Base-by-base conservation (phyloP, 176 grass and related monocot genomes). In the Tillandsia fasciculata region DNA sequence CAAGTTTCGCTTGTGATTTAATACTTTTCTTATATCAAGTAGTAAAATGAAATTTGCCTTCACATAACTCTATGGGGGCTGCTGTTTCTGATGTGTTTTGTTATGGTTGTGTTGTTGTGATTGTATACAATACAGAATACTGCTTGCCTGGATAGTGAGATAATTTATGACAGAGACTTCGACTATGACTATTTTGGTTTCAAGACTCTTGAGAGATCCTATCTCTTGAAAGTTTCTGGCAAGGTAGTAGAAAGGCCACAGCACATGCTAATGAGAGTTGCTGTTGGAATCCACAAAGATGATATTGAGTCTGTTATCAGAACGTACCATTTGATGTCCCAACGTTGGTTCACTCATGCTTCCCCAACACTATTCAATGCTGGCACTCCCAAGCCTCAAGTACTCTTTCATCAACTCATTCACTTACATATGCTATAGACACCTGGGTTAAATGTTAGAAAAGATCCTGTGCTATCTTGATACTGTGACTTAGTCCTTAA, bases 161-260 rank as follows among this genome's bases (percentile, higher is more conserved):
- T 97, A 65, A 97, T 97, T 65, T 97, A 97, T n/a, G 93, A 97
- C 15, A 80, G 93, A 71, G 93, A 97, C 61, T 97, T 97, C 2
- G 93, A 97, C 26, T 97, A 97, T 63, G 93, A 97, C 18, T 97
- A 87, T 72, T 97, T 97, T 64, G 93, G 93, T 26, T 97, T 97
- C 77, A 97, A 97, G 64, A 97, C 93, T 57, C 71, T 97, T 20
- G 93, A 97, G 77, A 89, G 93, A 63, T 97, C 93, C 12, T 97
- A 97, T 68, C 89, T 97, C 53, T 69, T 97, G 74, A 97, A 97
- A 64, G 64, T 92, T 58, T 65, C 27, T 0, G 86, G 89, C 1
- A 83, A 83, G 75, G 89, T 92, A 0, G 82, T 97, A 0, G 93
- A 97, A 48, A 90, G 93, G 20, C 93, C 93, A 0, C 93, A 97